These are phyloP conservation scores for Leucosporidium scottii DNA, from an alignment of 768 basidiomycete genomes.

Conservation along the genomic window DNA sequence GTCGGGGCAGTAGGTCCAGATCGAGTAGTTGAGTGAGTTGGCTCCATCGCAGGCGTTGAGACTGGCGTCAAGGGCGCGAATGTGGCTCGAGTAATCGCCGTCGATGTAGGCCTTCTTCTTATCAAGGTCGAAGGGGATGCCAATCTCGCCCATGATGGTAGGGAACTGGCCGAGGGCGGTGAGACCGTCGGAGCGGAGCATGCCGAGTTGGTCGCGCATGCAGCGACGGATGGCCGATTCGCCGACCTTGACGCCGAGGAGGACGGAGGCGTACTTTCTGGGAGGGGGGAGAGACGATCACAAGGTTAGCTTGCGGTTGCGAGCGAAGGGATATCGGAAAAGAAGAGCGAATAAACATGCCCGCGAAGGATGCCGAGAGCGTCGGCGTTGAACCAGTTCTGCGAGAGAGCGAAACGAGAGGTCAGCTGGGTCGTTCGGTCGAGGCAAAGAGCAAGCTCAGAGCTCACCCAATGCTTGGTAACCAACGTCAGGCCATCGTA, in stretches of 20 bases:
- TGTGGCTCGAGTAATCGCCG: slow-evolving; percentile 59
- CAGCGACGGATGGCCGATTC: slow-evolving; percentile 70
- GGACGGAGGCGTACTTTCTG: slow-evolving; percentile 55
- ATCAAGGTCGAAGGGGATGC: slow-evolving; percentile 92
- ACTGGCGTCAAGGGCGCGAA: slow-evolving; percentile 43
- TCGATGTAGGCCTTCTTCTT: slow-evolving; percentile 68
- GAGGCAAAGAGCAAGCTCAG: background rate
- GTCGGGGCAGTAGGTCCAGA: slow-evolving; percentile 51
- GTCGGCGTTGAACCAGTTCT: slow-evolving; percentile 88
- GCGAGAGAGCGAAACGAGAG: background rate
- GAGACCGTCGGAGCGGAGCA: slow-evolving; percentile 64
- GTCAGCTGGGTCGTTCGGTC: background rate
- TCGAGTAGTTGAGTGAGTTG: slow-evolving; percentile 44
- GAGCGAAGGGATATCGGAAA: slow-evolving; percentile 18
- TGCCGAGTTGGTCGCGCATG: slow-evolving; percentile 71
- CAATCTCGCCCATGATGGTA: slow-evolving; percentile 91
- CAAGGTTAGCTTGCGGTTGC: background rate
- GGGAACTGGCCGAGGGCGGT: slow-evolving; percentile 62
- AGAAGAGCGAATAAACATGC: slow-evolving; percentile 23
- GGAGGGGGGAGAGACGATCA: background rate
- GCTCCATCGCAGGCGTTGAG: slow-evolving; percentile 45
- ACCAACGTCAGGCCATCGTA: slow-evolving; percentile 92
- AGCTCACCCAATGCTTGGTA: slow-evolving; percentile 65
- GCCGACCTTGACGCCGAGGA: slow-evolving; percentile 75
- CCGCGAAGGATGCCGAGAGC: slow-evolving; percentile 85